These are phyloP conservation scores for Kwoniella dendrophila DNA, from an alignment of 768 basidiomycete genomes.

Conservation along the genomic window DNA sequence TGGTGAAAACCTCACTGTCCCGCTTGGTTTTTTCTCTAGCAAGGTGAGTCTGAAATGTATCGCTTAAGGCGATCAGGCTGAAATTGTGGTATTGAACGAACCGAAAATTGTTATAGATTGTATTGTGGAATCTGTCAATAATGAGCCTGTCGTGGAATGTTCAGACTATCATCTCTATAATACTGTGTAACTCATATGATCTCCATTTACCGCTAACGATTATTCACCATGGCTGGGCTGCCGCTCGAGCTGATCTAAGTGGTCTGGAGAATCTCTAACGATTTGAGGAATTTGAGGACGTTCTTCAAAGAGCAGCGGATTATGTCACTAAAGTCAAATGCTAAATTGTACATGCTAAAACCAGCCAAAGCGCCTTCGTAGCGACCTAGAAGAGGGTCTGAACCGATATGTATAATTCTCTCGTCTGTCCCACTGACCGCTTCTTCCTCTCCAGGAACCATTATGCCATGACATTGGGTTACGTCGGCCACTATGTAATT, in stretches of 20 bases:
- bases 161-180: constrained; percentile 59
- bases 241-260: constrained; percentile 65
- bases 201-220: constrained; percentile 13
- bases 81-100: too few species aligned
- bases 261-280: constrained; percentile 65
- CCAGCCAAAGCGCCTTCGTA: constrained; percentile 20
- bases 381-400: constrained; percentile 15
- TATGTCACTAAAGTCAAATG: constrained; percentile 56
- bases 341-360: constrained; percentile 6
- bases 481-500: constrained; percentile 25
- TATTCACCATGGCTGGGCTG: constrained; percentile 67
- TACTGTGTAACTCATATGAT: constrained; percentile 37
- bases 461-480: constrained; percentile 24
- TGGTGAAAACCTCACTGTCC: constrained; percentile 40
- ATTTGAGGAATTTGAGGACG: constrained; percentile 65
- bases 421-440: constrained; percentile 26
- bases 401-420: constrained; percentile 35
- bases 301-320: constrained; percentile 62
- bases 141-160: constrained; percentile 62
- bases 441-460: constrained; percentile 23
- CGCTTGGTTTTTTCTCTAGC: constrained; percentile 57
- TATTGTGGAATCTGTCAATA: constrained; percentile 60
- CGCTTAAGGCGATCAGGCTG: constrained; percentile 15
- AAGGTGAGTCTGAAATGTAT: constrained; percentile 42
- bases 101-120: constrained; percentile 56